Conservation (phyloP, 192 early-diverging fungal genomes). For the Jimgerdemannia lactiflua region DNA sequence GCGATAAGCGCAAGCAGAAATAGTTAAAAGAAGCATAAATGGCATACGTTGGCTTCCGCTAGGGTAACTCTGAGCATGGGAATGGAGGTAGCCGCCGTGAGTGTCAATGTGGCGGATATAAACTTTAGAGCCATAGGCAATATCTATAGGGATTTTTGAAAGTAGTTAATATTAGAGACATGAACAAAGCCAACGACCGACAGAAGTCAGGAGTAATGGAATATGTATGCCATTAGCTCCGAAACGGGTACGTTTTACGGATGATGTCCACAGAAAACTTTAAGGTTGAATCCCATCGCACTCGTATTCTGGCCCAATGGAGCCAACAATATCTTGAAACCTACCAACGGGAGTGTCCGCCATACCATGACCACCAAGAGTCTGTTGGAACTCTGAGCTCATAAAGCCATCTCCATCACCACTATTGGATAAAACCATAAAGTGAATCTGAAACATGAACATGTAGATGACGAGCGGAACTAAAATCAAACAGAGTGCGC, state of each 20-base stretch:
- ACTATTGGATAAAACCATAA: slow-evolving; percentile 66
- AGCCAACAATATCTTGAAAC: slow-evolving; percentile 36
- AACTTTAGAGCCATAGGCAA: slow-evolving; percentile 70
- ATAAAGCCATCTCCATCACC: slow-evolving; percentile 95
- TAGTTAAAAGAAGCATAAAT: not conserved
- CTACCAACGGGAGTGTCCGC: slow-evolving; percentile 47
- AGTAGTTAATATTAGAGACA: too few species aligned
- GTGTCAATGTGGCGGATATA: slow-evolving; percentile 72
- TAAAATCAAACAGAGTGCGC: slow-evolving; percentile 79
- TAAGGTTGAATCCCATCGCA: too few species aligned
- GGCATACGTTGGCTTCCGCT: slow-evolving; percentile 72
- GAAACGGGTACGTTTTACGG: too few species aligned
- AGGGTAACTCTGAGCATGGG: slow-evolving; percentile 69
- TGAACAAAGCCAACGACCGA: too few species aligned
- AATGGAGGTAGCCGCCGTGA: slow-evolving; percentile 80
- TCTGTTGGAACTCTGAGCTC: slow-evolving; percentile 85
- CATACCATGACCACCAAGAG: slow-evolving; percentile 66
- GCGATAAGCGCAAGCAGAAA: not conserved
- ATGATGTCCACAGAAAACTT: too few species aligned
- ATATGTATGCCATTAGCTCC: too few species aligned
- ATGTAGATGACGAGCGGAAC: slow-evolving; percentile 80
- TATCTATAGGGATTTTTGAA: slow-evolving; percentile 39
- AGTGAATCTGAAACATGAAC: slow-evolving; percentile 88
- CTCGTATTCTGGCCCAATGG: too few species aligned
- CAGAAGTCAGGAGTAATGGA: too few species aligned